A percentile compares a stretch with the other conserved stretches of the same genome.
Conservation (phyloP, 768 basidiomycete species). For the Sporobolomyces pararoseus region DNA sequence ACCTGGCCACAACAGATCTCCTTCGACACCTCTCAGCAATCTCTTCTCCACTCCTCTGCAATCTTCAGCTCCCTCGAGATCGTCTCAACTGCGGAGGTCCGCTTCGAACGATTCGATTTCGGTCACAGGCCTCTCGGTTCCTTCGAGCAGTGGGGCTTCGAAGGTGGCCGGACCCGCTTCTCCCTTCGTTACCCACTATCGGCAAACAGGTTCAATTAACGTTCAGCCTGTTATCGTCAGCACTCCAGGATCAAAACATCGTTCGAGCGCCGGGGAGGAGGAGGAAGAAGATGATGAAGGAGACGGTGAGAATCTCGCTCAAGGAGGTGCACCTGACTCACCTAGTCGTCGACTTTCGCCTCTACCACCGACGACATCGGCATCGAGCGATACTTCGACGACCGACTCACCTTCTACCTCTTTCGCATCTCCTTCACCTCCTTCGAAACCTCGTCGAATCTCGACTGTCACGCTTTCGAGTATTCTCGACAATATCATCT, state of each 20-base stretch:
- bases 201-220: constrained; percentile 64
- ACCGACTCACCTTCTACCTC: not conserved
- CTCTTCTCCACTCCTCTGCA: constrained; percentile 47
- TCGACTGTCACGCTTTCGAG: constrained; percentile 66
- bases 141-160: not conserved
- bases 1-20: constrained; percentile 26
- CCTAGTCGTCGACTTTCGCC: constrained; percentile 27
- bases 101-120: constrained; percentile 27
- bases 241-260: constrained; percentile 1
- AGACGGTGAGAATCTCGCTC: not conserved
- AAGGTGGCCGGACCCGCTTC: constrained; percentile 53
- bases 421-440: not conserved
- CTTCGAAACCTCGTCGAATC: not conserved
- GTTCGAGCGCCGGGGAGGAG: constrained; percentile 19
- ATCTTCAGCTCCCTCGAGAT: constrained; percentile 44
- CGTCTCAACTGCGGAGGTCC: constrained; percentile 8
- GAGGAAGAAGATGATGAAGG: constrained; percentile 45
- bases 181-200: constrained; percentile 82
- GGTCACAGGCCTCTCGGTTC: not conserved
- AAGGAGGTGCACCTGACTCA: constrained; percentile 16
- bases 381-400: not conserved
- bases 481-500: constrained; percentile 86
- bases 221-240: constrained; percentile 66
- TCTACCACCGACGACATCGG: not conserved
- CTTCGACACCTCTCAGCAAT: constrained; percentile 50